These are phyloP conservation scores for Karstenula rhodostoma DNA, from an alignment of 2,329 filamentous ascomycete species.

Conservation along the genomic window DNA sequence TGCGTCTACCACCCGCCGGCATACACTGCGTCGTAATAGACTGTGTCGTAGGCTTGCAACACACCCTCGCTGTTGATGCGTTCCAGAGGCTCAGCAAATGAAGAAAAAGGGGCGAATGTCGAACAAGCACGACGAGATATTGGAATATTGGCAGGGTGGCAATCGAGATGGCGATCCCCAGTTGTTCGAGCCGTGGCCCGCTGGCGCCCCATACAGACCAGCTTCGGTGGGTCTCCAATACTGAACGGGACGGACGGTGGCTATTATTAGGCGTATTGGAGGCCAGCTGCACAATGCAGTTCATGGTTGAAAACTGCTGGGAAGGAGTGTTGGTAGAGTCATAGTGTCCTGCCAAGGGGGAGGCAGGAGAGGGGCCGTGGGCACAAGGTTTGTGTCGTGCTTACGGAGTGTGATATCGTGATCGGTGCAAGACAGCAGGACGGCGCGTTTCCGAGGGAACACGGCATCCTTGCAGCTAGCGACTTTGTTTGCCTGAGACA, in stretches of 20 bases:
- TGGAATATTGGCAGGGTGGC: slow-evolving; percentile 9
- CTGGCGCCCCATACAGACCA: slow-evolving; percentile 5
- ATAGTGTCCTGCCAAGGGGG: not conserved
- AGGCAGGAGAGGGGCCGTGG: not conserved
- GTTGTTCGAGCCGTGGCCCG: not conserved
- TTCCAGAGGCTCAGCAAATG: not conserved
- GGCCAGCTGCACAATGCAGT: not conserved
- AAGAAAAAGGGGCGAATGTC: not conserved
- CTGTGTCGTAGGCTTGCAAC: slow-evolving; percentile 9
- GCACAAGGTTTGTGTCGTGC: not conserved
- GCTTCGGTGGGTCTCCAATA: slow-evolving; percentile 3
- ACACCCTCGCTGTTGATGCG: not conserved
- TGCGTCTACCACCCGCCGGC: not conserved
- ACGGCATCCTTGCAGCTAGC: slow-evolving; percentile 1
- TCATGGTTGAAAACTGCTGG: not conserved
- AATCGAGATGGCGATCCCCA: slow-evolving; percentile 7
- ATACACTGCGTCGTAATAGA: slow-evolving; percentile 7
- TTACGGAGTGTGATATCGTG: slow-evolving; percentile 3
- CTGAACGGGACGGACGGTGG: not conserved
- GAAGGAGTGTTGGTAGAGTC: not conserved
- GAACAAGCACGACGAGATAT: slow-evolving; percentile 11
- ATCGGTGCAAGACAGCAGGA: not conserved
- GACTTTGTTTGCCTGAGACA: not conserved
- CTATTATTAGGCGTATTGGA: slow-evolving; percentile 9
- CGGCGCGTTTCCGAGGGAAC: slow-evolving; percentile 7